phyloP scores from a whole-genome alignment of 2,329 filamentous ascomycete genomes.

The Mycosphaerella arachidis region DNA sequence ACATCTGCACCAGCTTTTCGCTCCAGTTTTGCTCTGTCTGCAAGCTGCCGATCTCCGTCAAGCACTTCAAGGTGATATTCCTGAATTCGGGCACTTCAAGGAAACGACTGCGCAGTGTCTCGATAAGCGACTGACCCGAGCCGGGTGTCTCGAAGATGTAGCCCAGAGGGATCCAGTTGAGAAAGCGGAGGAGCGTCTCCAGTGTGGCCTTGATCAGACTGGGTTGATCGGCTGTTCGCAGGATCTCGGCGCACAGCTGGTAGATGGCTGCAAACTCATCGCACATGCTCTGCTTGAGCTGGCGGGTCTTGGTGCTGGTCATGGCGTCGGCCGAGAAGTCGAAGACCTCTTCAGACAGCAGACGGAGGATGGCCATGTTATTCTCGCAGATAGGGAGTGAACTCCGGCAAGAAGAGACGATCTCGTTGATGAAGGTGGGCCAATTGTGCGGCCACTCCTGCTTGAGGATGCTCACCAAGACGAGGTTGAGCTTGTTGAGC shows the following conservation, averaged over 20 bases:
- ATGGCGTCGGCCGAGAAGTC: slow-evolving; percentile 98
- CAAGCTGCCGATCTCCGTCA: slow-evolving; percentile 94
- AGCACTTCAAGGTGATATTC: slow-evolving; percentile 91
- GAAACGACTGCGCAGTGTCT: slow-evolving; percentile 87
- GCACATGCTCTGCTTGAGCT: slow-evolving; percentile 97
- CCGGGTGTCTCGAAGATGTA: slow-evolving; percentile 95
- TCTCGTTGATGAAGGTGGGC: slow-evolving; percentile 99
- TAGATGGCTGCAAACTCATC: slow-evolving; percentile 98
- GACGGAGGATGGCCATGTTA: slow-evolving; percentile 96
- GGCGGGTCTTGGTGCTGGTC: slow-evolving; percentile 96
- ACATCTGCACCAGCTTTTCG: slow-evolving; percentile 96
- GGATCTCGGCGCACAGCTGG: slow-evolving; percentile 91
- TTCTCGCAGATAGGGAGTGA: slow-evolving; percentile 98
- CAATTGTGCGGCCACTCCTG: slow-evolving; percentile 99
- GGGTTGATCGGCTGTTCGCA: slow-evolving; percentile 81
- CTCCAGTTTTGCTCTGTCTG: slow-evolving; percentile 85
- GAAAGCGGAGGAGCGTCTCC: slow-evolving; percentile 89
- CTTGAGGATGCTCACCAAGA: slow-evolving; percentile 95
- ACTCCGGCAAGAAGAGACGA: slow-evolving; percentile 91
- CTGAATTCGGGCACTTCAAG: slow-evolving; percentile 91
- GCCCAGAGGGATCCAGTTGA: slow-evolving; percentile 97
- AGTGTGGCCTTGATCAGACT: slow-evolving; percentile 94
- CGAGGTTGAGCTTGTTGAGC: slow-evolving; percentile 96
- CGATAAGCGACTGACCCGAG: slow-evolving; percentile 64
- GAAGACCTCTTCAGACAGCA: slow-evolving; percentile 97